A percentile compares a stretch with the other conserved stretches of the same genome.
Evolutionary conservation across 805 yeast genomes (phyloP).

Genomic region (Candida silvicultrix): DNA sequence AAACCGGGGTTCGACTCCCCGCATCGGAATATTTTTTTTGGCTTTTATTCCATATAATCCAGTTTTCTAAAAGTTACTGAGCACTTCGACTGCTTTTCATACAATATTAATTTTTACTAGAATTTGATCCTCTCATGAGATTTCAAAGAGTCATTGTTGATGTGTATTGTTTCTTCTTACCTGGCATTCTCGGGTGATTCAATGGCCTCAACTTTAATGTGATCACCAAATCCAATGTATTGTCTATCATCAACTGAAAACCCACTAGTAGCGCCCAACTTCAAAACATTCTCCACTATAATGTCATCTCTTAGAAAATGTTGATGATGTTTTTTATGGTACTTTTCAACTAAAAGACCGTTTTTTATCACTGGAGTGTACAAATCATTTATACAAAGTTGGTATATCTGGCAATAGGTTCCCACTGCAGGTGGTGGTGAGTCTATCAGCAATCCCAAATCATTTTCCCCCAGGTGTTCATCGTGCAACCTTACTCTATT

Average conservation of each 20-base stretch:
- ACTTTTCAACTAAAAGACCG: neutral
- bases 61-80: no score
- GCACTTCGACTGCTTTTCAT: no score
- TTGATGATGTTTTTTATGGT: neutral
- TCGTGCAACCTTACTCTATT: neutral
- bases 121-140: no score
- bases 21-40: constrained; percentile 44
- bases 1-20: constrained; percentile 77
- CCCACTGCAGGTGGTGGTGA: neutral
- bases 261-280: neutral
- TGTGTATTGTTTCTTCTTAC: no score
- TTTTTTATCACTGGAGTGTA: neutral
- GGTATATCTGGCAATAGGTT: neutral
- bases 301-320: neutral
- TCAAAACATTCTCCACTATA: neutral
- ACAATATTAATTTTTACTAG: no score
- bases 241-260: neutral
- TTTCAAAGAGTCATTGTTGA: no score
- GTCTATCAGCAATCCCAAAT: neutral
- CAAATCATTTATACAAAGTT: neutral
- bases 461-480: neutral
- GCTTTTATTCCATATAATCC: no score
- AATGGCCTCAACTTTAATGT: neutral
- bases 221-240: neutral
- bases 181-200: no score